Evolutionary conservation across 1,284 basidiomycete species (phyloP).

Genomic region (Ustilago trichophora): DNA sequence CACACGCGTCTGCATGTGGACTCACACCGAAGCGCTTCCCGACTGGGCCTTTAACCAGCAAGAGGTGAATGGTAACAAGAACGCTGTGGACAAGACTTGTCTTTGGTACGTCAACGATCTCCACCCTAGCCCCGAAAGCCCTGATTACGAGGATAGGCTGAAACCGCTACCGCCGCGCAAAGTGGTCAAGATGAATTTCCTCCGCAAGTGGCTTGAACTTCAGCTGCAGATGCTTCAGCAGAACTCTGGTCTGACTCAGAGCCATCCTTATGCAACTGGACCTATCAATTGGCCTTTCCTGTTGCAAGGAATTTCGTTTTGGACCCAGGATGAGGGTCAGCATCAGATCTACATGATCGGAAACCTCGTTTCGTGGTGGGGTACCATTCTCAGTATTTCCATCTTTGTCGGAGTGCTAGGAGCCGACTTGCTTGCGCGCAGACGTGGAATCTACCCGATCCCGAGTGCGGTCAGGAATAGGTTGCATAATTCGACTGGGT

Average conservation of each 20-base stretch:
- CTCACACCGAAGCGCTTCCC: slow-evolving; percentile 80
- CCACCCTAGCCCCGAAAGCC: slow-evolving; percentile 70
- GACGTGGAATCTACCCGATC: slow-evolving; percentile 84
- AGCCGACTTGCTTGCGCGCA: slow-evolving; percentile 86
- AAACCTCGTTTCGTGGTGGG: slow-evolving; percentile 95
- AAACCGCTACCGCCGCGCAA: slow-evolving; percentile 71
- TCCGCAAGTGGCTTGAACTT: slow-evolving; percentile 92
- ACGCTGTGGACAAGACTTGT: slow-evolving; percentile 80
- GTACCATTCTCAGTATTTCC: slow-evolving; percentile 82
- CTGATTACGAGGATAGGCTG: slow-evolving; percentile 51
- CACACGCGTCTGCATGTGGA: slow-evolving; percentile 94
- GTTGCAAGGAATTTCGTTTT: slow-evolving; percentile 94
- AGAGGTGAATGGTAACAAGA: slow-evolving; percentile 98
- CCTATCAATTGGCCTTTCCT: slow-evolving; percentile 99
- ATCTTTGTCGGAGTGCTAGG: slow-evolving; percentile 88
- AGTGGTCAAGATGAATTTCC: slow-evolving; percentile 85
- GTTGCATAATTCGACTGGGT: slow-evolving; percentile 91
- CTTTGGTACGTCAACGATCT: slow-evolving; percentile 91
- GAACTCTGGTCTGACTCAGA: slow-evolving; percentile 92
- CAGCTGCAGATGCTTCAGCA: slow-evolving; percentile 96
- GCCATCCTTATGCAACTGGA: slow-evolving; percentile 91
- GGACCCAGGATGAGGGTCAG: slow-evolving; percentile 81
- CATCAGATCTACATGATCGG: slow-evolving; percentile 97
- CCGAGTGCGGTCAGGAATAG: slow-evolving; percentile 81
- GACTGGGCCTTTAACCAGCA: slow-evolving; percentile 98